phyloP scores from a whole-genome alignment of 352 stramenopile species.

The Phytophthora kernoviae region DNA sequence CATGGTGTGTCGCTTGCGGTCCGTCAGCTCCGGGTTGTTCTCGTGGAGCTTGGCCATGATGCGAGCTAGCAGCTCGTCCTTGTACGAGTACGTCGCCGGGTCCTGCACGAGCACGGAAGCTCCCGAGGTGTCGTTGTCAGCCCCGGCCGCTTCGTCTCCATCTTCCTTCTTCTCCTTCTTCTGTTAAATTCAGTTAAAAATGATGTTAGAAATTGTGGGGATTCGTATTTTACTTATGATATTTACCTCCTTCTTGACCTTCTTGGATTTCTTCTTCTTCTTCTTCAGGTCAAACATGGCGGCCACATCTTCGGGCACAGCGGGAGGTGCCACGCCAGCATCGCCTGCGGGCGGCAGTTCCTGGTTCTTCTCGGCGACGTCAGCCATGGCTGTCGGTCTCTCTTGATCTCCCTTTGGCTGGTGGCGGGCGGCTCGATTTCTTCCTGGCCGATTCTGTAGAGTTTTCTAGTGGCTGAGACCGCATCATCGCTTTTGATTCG shows the following conservation, averaged over 20 bases:
- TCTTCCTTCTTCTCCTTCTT: conserved; percentile 63
- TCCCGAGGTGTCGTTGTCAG: conserved; percentile 40
- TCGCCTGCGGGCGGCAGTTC: conserved; percentile 36
- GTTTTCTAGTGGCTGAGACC: conserved; percentile 49
- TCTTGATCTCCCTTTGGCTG: conserved; percentile 31
- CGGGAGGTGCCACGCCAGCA: conserved; percentile 48
- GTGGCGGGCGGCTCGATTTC: conserved; percentile 23
- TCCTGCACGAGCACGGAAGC: conserved; percentile 81
- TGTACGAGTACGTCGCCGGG: conserved; percentile 95
- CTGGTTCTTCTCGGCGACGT: conserved; percentile 58
- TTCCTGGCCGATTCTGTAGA: conserved; percentile 24
- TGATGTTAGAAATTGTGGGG: conserved; percentile 2
- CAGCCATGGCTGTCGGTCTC: conserved; percentile 46
- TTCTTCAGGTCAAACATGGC: conserved; percentile 91
- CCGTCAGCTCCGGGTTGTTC: conserved; percentile 96
- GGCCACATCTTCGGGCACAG: conserved; percentile 85
- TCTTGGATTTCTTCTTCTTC: conserved; percentile 94
- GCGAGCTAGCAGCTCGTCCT: conserved; percentile 93
- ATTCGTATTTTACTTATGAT: neutral
- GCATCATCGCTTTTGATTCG: neutral
- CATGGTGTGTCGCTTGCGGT: conserved; percentile 94
- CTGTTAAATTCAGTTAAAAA: conserved; percentile 23
- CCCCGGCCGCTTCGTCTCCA: conserved; percentile 25
- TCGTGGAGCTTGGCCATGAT: conserved; percentile 95
- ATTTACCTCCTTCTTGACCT: conserved; percentile 84